Conservation (phyloP, 1,139 yeast species). For the Pneumocystis jirovecii region DNA sequence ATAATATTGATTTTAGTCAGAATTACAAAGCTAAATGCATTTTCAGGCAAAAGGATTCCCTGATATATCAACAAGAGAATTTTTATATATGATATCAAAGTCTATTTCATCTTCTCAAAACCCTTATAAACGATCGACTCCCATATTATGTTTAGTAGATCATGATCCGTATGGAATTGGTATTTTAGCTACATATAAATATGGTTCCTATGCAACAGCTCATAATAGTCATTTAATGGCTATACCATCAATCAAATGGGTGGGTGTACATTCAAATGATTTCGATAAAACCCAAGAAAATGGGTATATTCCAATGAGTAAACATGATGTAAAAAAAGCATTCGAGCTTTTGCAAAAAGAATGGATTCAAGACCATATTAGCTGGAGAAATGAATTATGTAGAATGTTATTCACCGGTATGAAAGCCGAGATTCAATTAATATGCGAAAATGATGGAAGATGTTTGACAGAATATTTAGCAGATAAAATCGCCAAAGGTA, state of each 20-base stretch:
- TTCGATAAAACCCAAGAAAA: neutral
- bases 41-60: constrained; percentile 52
- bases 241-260: constrained; percentile 17
- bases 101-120: constrained; percentile 1
- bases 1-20: constrained; percentile 1
- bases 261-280: constrained; percentile 22
- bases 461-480: constrained; percentile 1
- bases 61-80: constrained; percentile 47
- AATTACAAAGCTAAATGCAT: neutral
- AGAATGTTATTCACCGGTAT: constrained; percentile 37
- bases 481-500: neutral
- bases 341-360: neutral
- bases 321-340: neutral
- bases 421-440: constrained; percentile 48
- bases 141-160: constrained; percentile 35
- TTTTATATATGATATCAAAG: constrained; percentile 31
- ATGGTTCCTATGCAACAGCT: constrained; percentile 19
- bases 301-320: neutral
- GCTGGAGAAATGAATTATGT: constrained; percentile 35
- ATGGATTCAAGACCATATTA: neutral
- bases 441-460: neutral
- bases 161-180: constrained; percentile 60
- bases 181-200: constrained; percentile 36
- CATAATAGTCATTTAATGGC: constrained; percentile 9
- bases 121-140: constrained; percentile 29